Percentiles rank a stretch among this genome's conserved stretches.
phyloP scores from a whole-genome alignment of 768 basidiomycete genomes.

The Saitozyma podzolica region DNA sequence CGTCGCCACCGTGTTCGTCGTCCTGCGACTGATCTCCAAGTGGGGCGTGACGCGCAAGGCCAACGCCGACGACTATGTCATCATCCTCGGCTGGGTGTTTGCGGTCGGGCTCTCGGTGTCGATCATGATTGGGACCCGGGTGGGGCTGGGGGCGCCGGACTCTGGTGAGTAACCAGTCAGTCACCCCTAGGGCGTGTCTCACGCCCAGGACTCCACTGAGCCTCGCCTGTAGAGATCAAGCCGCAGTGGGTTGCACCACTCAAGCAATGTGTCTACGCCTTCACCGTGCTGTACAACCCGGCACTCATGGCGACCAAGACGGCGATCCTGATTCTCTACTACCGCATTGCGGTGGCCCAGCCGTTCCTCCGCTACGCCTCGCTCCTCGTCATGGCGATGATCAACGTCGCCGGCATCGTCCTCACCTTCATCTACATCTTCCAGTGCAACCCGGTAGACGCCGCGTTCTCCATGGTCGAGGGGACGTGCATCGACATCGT shows the following conservation, averaged over 20 bases:
- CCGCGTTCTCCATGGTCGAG: constrained; percentile 26
- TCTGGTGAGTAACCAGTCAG: constrained; percentile 18
- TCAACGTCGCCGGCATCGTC: constrained; percentile 44
- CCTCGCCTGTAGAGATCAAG: neutral
- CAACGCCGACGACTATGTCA: constrained; percentile 38
- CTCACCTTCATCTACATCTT: constrained; percentile 49
- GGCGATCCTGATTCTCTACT: constrained; percentile 45
- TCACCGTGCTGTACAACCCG: constrained; percentile 48
- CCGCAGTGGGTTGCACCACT: constrained; percentile 14
- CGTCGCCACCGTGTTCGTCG: constrained; percentile 39
- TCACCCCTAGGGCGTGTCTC: neutral
- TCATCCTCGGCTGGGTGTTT: constrained; percentile 46
- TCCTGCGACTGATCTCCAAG: constrained; percentile 40
- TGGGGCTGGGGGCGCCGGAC: constrained; percentile 37
- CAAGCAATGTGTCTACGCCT: constrained; percentile 31
- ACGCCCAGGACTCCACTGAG: neutral
- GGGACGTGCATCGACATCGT: constrained; percentile 44
- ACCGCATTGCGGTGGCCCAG: constrained; percentile 38
- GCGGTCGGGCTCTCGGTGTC: constrained; percentile 23
- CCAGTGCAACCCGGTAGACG: constrained; percentile 43
- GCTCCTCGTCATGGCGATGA: constrained; percentile 31
- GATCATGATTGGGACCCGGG: constrained; percentile 30
- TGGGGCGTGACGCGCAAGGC: constrained; percentile 28
- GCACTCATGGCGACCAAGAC: constrained; percentile 49
- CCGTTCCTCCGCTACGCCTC: constrained; percentile 42